Evolutionary conservation across 495 filamentous ascomycete species (phyloP), one percentile per base, ranked within the genome.

Genomic region (Penicillium tannophilum): DNA sequence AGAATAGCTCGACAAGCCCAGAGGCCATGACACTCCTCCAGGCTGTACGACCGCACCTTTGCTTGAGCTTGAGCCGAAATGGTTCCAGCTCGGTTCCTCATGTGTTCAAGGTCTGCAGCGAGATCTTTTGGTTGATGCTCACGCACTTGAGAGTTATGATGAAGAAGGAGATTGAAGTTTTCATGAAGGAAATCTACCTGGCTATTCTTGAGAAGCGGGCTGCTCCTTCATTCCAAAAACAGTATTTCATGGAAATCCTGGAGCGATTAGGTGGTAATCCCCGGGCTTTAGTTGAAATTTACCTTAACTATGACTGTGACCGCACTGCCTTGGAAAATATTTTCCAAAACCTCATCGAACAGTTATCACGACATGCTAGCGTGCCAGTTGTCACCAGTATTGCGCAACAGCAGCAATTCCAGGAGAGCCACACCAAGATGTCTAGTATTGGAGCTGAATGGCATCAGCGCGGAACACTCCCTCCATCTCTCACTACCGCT

Each of bases 91-190:
- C 92, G 3, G 91, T 96, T 28, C 88, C 88, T 55, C 83, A 82
- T 61, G 90, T 99, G 1, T 99, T 97, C 73, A 93, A 98, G 66
- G 90, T 96, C 33, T 91, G 89, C 73, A 96, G 92, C 65, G 95
- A 98, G 72, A 96, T 98, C 6, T 98, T 99, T 72, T 97, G 92
- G 92, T 72, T 97, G 58, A 96, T 97, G 87, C 72, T 97, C 6
- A 95, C 92, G 68, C 83, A 93, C 73, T 91, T 98, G 86, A 84
- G 95, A 60, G 89, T 93, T 0, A 89, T 91, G 70, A 89, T 98
- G 72, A 98, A 98, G 88, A 96, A 97, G 85, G 95, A 99, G 71
- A 89, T 98, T 50, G 95, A 98, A 72, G 92, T 99, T 1, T 97
- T 98, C 68, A 68, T 99, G 58, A 97, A 97, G 69, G 95, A 99